phyloP scores from a whole-genome alignment of 75 land plant genomes.

The Picea glauca region DNA sequence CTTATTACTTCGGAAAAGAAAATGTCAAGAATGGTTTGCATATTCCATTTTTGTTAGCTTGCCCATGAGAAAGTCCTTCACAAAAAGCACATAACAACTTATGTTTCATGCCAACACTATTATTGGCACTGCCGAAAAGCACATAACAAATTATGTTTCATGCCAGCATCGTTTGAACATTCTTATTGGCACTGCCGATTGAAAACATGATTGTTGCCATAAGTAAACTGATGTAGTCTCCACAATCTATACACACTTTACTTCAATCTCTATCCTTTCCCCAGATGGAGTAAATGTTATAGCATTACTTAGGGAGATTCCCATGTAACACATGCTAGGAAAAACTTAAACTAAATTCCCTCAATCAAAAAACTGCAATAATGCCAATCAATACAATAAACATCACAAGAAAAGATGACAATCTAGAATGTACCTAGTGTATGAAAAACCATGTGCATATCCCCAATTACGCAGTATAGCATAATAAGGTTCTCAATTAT shows the following conservation, averaged over 20 bases:
- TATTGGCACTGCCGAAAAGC: no score
- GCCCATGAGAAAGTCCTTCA: constrained; percentile 18
- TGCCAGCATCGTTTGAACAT: no score
- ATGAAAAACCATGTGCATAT: constrained; percentile 36
- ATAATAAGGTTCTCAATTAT: constrained; percentile 18
- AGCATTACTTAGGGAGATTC: constrained; percentile 43
- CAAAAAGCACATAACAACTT: no score
- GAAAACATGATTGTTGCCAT: neutral
- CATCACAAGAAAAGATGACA: neutral
- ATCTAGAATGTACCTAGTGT: constrained; percentile 24
- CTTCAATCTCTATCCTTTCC: constrained; percentile 29
- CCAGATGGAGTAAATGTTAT: constrained; percentile 39
- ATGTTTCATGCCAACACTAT: neutral
- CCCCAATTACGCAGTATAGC: constrained; percentile 27
- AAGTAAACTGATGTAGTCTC: no score
- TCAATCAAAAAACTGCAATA: no score
- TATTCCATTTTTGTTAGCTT: neutral
- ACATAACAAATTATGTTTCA: no score
- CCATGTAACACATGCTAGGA: constrained; percentile 7
- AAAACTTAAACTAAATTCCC: no score
- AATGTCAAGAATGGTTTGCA: no score
- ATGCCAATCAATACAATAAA: neutral
- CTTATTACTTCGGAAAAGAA: no score
- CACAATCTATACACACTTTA: constrained; percentile 20
- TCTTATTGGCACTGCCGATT: no score